Conservation (phyloP, 345 rosid genomes). For the Populus simonii region DNA sequence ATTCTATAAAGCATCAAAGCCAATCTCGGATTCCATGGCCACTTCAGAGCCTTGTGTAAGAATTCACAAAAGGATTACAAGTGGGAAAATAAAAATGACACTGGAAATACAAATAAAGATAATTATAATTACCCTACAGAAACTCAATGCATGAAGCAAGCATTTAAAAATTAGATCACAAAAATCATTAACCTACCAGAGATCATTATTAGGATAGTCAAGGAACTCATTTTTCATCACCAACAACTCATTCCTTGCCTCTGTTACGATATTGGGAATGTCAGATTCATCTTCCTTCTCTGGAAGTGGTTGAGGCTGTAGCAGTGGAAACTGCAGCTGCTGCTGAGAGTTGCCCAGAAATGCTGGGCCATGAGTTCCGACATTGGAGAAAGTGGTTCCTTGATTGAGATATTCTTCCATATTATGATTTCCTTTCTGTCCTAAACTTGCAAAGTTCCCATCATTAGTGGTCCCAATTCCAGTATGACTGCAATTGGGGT, state of each 20-base stretch:
- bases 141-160: not conserved
- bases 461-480: not conserved
- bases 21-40: not conserved
- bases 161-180: not conserved
- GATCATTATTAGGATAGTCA: not conserved
- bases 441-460: slow-evolving; percentile 1
- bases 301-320: slow-evolving; percentile 3
- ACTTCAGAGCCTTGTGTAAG: not conserved
- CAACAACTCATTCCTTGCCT: slow-evolving; percentile 1
- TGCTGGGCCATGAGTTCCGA: not conserved
- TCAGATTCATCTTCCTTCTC: slow-evolving; percentile 5
- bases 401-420: slow-evolving; percentile 1
- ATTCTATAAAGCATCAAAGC: not conserved
- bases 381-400: slow-evolving; percentile 4
- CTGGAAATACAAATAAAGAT: not conserved
- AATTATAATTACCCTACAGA: not conserved
- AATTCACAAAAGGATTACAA: not conserved
- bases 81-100: not conserved
- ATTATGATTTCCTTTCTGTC: slow-evolving; percentile 8
- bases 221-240: not conserved
- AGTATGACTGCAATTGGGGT: not conserved
- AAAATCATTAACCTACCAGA: slow-evolving; percentile 9
- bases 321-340: not conserved
- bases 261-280: not conserved
- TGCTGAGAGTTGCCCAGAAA: not conserved